Percentiles rank a stretch among this genome's conserved stretches.
phyloP scores from a whole-genome alignment of 768 basidiomycete species.

The Neoboletus magnificus region DNA sequence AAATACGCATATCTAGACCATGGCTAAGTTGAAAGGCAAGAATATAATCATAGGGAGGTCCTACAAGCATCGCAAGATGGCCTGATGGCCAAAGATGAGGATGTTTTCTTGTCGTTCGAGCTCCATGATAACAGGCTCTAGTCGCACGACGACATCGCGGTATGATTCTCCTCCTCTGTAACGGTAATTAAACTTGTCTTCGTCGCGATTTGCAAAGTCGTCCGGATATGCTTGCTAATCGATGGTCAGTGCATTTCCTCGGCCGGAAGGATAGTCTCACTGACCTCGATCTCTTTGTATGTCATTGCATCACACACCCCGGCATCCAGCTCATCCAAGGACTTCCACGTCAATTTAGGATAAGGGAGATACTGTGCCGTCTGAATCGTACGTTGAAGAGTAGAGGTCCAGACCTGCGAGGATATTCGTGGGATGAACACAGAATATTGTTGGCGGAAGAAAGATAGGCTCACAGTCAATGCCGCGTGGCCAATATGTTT shows the following conservation, averaged over 20 bases:
- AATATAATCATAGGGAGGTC: constrained; percentile 20
- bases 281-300: constrained; percentile 95
- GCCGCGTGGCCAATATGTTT: constrained; percentile 89
- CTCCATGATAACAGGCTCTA: constrained; percentile 99
- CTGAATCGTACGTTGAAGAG: constrained; percentile 87
- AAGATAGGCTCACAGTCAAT: constrained; percentile 59
- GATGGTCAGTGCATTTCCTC: background rate
- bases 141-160: constrained; percentile 89
- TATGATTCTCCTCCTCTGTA: constrained; percentile 98
- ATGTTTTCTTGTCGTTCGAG: constrained; percentile 97
- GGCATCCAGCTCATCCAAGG: constrained; percentile 95
- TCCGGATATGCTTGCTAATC: constrained; percentile 88
- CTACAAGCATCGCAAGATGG: constrained; percentile 76
- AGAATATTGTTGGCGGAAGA: background rate
- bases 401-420: constrained; percentile 97
- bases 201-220: constrained; percentile 96
- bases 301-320: constrained; percentile 99
- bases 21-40: background rate
- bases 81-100: constrained; percentile 94
- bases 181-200: constrained; percentile 99
- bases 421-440: background rate
- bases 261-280: constrained; percentile 8
- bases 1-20: constrained; percentile 88
- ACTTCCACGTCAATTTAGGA: constrained; percentile 96
- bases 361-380: constrained; percentile 82